phyloP scores from a whole-genome alignment of 2,329 filamentous ascomycete genomes.

The Thielaviopsis ethacetica region DNA sequence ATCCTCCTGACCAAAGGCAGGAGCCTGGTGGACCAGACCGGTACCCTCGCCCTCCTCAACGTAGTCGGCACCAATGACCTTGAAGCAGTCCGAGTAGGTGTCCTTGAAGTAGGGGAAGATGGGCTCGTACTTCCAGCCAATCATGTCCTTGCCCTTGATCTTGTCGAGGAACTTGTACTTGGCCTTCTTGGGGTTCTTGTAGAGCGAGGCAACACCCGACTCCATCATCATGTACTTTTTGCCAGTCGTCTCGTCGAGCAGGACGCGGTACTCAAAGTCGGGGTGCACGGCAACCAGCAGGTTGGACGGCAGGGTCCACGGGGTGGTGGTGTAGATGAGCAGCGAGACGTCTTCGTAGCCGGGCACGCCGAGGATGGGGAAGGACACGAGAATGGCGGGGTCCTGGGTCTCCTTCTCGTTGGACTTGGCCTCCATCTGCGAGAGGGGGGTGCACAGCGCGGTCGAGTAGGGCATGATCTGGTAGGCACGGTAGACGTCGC shows the following conservation, averaged over 20 bases:
- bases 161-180: constrained; percentile 55
- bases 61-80: constrained; percentile 50
- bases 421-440: constrained; percentile 60
- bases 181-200: constrained; percentile 63
- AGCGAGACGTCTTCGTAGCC: constrained; percentile 46
- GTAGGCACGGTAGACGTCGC: constrained; percentile 54
- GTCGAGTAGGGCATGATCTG: constrained; percentile 65
- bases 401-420: constrained; percentile 65
- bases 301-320: constrained; percentile 69
- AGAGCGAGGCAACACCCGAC: constrained; percentile 47
- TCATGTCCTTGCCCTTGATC: constrained; percentile 50
- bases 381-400: constrained; percentile 54
- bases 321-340: constrained; percentile 47
- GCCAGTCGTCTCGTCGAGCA: constrained; percentile 47
- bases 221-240: constrained; percentile 57
- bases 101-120: constrained; percentile 57
- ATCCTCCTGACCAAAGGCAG: constrained; percentile 65
- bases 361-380: constrained; percentile 47
- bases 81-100: constrained; percentile 54
- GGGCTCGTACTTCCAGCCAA: constrained; percentile 57
- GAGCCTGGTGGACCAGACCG: constrained; percentile 59
- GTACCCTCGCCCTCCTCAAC: constrained; percentile 59
- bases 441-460: constrained; percentile 55
- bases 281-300: constrained; percentile 55
- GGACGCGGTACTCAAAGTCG: constrained; percentile 64